Evolutionary conservation across 2,329 filamentous ascomycete genomes (phyloP).

Genomic region (Monosporascus sp.): DNA sequence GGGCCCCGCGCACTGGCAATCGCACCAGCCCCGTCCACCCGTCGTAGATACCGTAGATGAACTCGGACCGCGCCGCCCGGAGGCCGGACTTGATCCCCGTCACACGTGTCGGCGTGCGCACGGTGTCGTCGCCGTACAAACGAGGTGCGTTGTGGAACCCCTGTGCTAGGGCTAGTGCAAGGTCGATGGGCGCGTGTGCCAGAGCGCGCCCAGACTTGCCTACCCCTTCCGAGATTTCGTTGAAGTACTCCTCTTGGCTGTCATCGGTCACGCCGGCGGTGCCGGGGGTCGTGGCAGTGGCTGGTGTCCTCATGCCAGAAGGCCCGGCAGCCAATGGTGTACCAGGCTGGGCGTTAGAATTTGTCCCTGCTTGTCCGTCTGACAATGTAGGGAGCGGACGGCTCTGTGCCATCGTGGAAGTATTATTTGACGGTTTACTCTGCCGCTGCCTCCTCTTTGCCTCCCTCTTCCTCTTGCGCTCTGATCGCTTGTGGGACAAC

Average conservation of each 20-base stretch:
- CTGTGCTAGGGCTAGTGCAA: slow-evolving; percentile 58
- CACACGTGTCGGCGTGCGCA: slow-evolving; percentile 57
- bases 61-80: slow-evolving; percentile 55
- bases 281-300: slow-evolving; percentile 19
- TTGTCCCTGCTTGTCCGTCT: background rate
- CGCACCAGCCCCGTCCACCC: slow-evolving; percentile 58
- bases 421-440: background rate
- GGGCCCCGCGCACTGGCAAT: slow-evolving; percentile 54
- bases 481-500: slow-evolving; percentile 48
- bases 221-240: slow-evolving; percentile 48
- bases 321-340: background rate
- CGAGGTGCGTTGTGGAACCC: slow-evolving; percentile 68
- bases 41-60: slow-evolving; percentile 60
- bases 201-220: slow-evolving; percentile 47
- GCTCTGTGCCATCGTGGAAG: slow-evolving; percentile 1
- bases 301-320: background rate
- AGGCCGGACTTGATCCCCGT: slow-evolving; percentile 62
- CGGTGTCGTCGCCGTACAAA: slow-evolving; percentile 65
- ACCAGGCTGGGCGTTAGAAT: no score
- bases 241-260: slow-evolving; percentile 37
- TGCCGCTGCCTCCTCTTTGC: slow-evolving; percentile 21
- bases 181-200: slow-evolving; percentile 52
- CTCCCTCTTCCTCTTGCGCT: slow-evolving; percentile 42
- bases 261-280: slow-evolving; percentile 21
- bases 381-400: background rate